Percentiles rank a stretch among this genome's conserved stretches.
Evolutionary conservation across 2,329 filamentous ascomycete genomes (phyloP).

Genomic region (Monosporascus sp.): DNA sequence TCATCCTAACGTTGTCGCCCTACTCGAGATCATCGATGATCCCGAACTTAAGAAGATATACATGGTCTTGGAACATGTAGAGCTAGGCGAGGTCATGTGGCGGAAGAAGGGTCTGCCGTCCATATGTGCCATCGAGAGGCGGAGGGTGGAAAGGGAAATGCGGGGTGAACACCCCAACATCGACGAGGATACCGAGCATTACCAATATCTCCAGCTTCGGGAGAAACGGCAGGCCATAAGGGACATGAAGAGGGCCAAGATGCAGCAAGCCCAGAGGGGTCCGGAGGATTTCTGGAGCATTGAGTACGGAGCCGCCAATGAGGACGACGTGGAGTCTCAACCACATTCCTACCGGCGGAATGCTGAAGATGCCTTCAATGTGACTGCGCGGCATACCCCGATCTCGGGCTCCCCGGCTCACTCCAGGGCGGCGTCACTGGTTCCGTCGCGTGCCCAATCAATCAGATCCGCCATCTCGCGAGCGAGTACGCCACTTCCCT

Average conservation of each 20-base stretch:
- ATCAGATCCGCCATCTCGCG: constrained; percentile 35
- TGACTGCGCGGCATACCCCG: constrained; percentile 12
- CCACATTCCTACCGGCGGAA: constrained; percentile 17
- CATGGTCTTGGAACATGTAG: constrained; percentile 92
- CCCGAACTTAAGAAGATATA: constrained; percentile 96
- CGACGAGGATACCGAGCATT: constrained; percentile 53
- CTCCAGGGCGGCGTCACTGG: constrained; percentile 37
- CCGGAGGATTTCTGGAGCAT: constrained; percentile 74
- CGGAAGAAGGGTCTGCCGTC: constrained; percentile 80
- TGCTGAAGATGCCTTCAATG: constrained; percentile 12
- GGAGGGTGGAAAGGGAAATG: constrained; percentile 70
- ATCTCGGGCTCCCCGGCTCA: constrained; percentile 17
- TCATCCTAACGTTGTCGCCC: constrained; percentile 91
- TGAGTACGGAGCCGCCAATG: constrained; percentile 64
- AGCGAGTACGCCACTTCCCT: constrained; percentile 26
- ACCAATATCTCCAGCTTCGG: constrained; percentile 53
- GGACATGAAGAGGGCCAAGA: constrained; percentile 51
- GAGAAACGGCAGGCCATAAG: constrained; percentile 55
- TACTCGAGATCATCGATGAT: constrained; percentile 96
- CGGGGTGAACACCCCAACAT: constrained; percentile 49
- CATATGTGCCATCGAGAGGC: constrained; percentile 77
- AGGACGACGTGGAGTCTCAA: constrained; percentile 39
- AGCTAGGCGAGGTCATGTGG: constrained; percentile 92
- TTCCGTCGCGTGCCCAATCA: constrained; percentile 45
- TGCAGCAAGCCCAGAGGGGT: constrained; percentile 43